Evolutionary conservation across 2,329 filamentous ascomycete species (phyloP), one percentile per base, ranked within the genome.

Genomic region (Zasmidium citrigriseum): DNA sequence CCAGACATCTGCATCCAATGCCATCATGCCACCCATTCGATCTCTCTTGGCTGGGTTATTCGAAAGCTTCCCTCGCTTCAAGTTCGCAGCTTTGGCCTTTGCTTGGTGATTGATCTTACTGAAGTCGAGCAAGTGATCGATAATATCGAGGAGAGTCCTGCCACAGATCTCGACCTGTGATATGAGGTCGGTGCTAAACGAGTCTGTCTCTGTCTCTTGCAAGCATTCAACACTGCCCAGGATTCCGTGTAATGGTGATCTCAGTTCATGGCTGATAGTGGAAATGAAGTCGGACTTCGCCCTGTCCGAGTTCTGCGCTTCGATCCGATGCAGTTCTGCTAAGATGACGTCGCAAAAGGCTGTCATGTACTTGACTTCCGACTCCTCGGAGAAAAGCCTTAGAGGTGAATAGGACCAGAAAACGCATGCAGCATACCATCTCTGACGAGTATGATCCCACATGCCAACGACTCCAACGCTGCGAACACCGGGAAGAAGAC

Each of bases 281-380:
- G 77, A 77, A 11, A 84, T 77, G 48, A 84, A 82, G 29, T 83
- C 81, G 0, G 77, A 77, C 57, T 84, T 84, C 7, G 79, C 76
- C 55, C 76, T 75, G 38, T 82, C 78, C 3, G 75, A 71, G 9
- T 69, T 70, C 12, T 75, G 67, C 0, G 74, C 75, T 25, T 75
- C 72, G 10, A 78, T 64, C 5, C 76, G 64, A 38, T 73, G 70
- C 5, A 78, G 64, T 58, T 79, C 74, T 3, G 72, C 74, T 66
- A 76, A 75, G 27, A 78, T 70, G 18, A 73, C 76, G 60, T 77
- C 75, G 46, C 75, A 76, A 60, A 80, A 79, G 3, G 75, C 75
- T 25, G 73, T 67, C 45, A 71, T 61, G 41, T 73, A 73, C 58
- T 73, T 73, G 50, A 79, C 72, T 23, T 75, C 73, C 20, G 71